Evolutionary conservation across 768 basidiomycete genomes (phyloP).

Genomic region (Gautieria morchelliformis): DNA sequence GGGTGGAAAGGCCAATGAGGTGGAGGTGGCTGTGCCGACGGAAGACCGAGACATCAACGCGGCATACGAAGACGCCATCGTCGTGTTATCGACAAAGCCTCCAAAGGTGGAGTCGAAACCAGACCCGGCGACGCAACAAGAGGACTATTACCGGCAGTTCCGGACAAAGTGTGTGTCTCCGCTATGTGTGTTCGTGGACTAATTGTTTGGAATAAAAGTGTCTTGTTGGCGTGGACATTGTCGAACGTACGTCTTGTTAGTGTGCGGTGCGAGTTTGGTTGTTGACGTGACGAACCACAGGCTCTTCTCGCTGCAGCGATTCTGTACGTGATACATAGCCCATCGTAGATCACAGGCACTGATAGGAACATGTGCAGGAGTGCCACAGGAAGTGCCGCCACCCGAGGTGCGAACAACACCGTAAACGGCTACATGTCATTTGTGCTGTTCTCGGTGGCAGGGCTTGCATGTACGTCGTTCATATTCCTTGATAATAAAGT

Average conservation of each 20-base stretch:
- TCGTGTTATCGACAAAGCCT: slow-evolving; percentile 67
- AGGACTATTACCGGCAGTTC: slow-evolving; percentile 84
- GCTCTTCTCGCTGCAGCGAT: slow-evolving; percentile 67
- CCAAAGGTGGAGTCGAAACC: slow-evolving; percentile 59
- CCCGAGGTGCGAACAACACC: slow-evolving; percentile 33
- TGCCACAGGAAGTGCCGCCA: slow-evolving; percentile 42
- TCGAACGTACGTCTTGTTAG: slow-evolving; percentile 51
- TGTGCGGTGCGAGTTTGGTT: not conserved
- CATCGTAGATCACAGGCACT: not conserved
- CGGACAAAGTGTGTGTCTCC: slow-evolving; percentile 61
- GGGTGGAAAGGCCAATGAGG: slow-evolving; percentile 59
- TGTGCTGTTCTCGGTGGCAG: slow-evolving; percentile 78
- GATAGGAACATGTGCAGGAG: slow-evolving; percentile 21
- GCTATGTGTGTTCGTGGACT: slow-evolving; percentile 22
- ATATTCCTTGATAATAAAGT: not conserved
- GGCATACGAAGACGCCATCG: slow-evolving; percentile 85
- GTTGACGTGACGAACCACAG: slow-evolving; percentile 24
- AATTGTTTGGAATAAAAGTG: slow-evolving; percentile 25
- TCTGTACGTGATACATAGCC: slow-evolving; percentile 35
- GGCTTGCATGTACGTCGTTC: slow-evolving; percentile 65
- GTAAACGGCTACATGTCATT: slow-evolving; percentile 87
- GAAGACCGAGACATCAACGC: slow-evolving; percentile 84
- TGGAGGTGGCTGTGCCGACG: slow-evolving; percentile 79
- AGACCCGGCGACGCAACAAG: slow-evolving; percentile 55
- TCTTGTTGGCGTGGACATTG: slow-evolving; percentile 82